Evolutionary conservation across 805 yeast species (phyloP), one percentile per base, ranked within the genome.

Genomic region (Pichia kluyveri): DNA sequence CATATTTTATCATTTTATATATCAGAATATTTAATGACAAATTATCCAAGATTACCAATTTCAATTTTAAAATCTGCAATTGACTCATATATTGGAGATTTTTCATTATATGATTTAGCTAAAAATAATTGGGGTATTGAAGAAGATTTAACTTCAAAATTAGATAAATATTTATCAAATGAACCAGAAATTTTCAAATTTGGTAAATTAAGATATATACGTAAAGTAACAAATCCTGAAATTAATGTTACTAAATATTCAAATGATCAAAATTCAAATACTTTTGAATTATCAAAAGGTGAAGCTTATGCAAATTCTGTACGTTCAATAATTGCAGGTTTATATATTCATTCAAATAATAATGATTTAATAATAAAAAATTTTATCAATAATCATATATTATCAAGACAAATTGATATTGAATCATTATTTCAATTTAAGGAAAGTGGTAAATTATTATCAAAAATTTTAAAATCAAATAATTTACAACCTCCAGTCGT

Each of bases 31-130:
- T 70, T 91, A 50, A 69, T 88, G 57, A 66, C 81, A 44, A 79
- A 76, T 54, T 89, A 89, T 63, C 99, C 99, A 46, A 79, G 99
- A 62, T 73, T 93, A 44, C 99, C 99, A 17, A 75, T 83, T 52
- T 76, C 80, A 9, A 83, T 90, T 28, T 75, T 88, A 48, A 79
- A 82, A 56, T 79, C 82, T 8, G 86, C 95, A 0, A 81, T 85
- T 9, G 83, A 86, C 55, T 76, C 93, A 0, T 86, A 80, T 61
- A 75, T 85, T 60, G 86, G 91, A 4, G 76, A 79, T 36, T 75
- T 72, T 15, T 75, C 88, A 0, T 70, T 93, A 49, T 69, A 78
- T 37, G 76, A 75, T 44, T 69, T 89, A 27, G 96, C 89, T 36
- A 75, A 73, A 58, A 60, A 62, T 43, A 60, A 69, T 18, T 93